Percentiles rank a stretch among this genome's conserved stretches.
Conservation (phyloP, 495 filamentous ascomycete species). For the Penicillium paradoxum region DNA sequence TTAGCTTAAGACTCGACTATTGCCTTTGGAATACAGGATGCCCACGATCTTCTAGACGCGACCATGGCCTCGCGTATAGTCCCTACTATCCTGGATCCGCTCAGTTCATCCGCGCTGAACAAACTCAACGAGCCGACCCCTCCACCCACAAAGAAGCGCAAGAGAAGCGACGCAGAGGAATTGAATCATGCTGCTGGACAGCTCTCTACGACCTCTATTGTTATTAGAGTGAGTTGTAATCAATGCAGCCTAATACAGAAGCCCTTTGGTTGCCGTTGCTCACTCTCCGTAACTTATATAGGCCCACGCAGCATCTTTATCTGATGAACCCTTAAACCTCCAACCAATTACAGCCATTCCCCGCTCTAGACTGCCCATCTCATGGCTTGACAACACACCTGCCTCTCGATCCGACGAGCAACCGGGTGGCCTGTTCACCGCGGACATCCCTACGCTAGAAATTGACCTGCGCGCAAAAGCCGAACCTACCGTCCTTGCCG, state of each 20-base stretch:
- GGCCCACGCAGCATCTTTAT: constrained; percentile 54
- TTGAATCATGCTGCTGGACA: constrained; percentile 19
- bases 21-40: constrained; percentile 14
- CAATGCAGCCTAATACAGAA: not conserved
- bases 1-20: not conserved
- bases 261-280: not conserved
- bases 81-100: constrained; percentile 31
- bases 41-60: constrained; percentile 16
- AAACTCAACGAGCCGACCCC: constrained; percentile 23
- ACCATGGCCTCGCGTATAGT: constrained; percentile 37
- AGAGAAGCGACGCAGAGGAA: constrained; percentile 12
- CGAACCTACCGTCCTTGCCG: constrained; percentile 56
- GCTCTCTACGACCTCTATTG: constrained; percentile 25
- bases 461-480: constrained; percentile 35
- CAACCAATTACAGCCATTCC: constrained; percentile 58
- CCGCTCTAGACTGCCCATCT: constrained; percentile 55
- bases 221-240: constrained; percentile 27
- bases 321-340: constrained; percentile 54
- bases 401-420: constrained; percentile 49
- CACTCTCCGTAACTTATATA: constrained; percentile 20
- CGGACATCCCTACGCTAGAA: constrained; percentile 59
- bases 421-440: constrained; percentile 51
- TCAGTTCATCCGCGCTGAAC: constrained; percentile 31
- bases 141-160: constrained; percentile 34
- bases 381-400: constrained; percentile 53